Conservation (phyloP, 768 basidiomycete genomes). For the Pisolithus sp. region DNA sequence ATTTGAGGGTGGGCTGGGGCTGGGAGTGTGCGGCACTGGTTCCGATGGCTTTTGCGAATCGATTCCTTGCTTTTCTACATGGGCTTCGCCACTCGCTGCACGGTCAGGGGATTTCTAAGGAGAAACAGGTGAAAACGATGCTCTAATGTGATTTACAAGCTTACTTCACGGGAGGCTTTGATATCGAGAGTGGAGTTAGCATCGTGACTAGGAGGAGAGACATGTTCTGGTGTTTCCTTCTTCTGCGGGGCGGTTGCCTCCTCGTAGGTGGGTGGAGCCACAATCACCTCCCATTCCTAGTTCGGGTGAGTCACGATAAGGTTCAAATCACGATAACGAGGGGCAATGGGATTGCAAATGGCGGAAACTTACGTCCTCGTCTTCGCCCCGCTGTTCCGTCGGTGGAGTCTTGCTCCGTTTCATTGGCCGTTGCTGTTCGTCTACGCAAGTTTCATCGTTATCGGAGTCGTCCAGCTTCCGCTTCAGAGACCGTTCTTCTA, state of each 20-base stretch:
- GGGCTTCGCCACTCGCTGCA: not conserved
- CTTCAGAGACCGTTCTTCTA: slow-evolving; percentile 26
- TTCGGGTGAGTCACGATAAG: slow-evolving; percentile 17
- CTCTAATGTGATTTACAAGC: not conserved
- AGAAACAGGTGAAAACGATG: slow-evolving; percentile 3
- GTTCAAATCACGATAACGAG: slow-evolving; percentile 4
- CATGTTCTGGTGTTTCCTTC: not conserved
- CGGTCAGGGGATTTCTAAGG: slow-evolving; percentile 9
- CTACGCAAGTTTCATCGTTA: slow-evolving; percentile 24
- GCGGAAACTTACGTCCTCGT: slow-evolving; percentile 21
- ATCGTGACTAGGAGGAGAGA: not conserved
- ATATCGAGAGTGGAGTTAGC: not conserved
- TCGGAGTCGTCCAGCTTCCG: slow-evolving; percentile 26
- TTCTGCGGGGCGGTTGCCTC: slow-evolving; percentile 5
- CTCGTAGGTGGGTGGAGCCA: slow-evolving; percentile 26
- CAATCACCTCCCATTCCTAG: slow-evolving; percentile 29
- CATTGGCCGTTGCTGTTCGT: slow-evolving; percentile 20
- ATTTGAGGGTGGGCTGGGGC: slow-evolving; percentile 1
- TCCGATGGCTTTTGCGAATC: not conserved
- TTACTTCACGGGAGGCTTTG: slow-evolving; percentile 13
- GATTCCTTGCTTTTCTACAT: slow-evolving; percentile 8
- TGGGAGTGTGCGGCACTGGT: slow-evolving; percentile 7
- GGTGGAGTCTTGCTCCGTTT: slow-evolving; percentile 41
- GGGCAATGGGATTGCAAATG: not conserved
- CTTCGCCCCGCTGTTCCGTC: slow-evolving; percentile 20